Base-by-base conservation (phyloP, 1,139 yeast genomes). In the Saccharomyces hybrid region DNA sequence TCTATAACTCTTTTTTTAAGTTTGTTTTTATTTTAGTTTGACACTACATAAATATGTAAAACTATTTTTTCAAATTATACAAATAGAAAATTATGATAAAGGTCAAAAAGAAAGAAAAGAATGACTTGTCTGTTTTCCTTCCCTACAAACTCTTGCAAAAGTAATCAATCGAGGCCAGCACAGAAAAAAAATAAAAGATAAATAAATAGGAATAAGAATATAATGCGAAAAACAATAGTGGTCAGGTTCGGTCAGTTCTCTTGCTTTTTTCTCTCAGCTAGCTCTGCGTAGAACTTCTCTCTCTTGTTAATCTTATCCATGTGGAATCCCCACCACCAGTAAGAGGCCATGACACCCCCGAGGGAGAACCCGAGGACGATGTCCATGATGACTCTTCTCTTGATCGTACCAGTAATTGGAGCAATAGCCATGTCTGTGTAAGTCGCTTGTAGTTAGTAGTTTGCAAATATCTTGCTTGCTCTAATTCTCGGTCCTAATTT, bases 381-480 rank as follows among this genome's bases (percentile, higher is more conserved):
- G 70, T 93, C 97, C 64, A 87, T 80, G 71, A 86, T 79, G 74
- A 88, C 83, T 75, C 84, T 86, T 79, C 84, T 88, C 77, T 82
- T 88, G 62, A 91, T 80, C 63, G 87, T 77, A 64, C 97, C 97
- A 57, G 85, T 81, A 69, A 91, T 89, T 68, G 97, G 96, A 70
- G 96, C 89, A 70, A 90, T 81, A 70, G 95, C 88, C 51, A 67
- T 60, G 63, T 59, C 64, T 25, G 41, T 48, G 6, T 38, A 44
- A 25, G 48, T 48, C 48, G n/a, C 30, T 42, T 31, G 34, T 41
- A 48, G 48, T 25, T 50, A 23, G 46, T 48, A 23, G 13, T 5
- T 30, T 20, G 46, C 23, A 49, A 11, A 13, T 20, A 28, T 28
- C 28, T 23, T 23, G 47, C 25, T 32, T 26, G 34, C 13, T 34